Evolutionary conservation across 2,329 filamentous ascomycete species (phyloP), one percentile per base, ranked within the genome.

Genomic region (Aspergillus sp.): DNA sequence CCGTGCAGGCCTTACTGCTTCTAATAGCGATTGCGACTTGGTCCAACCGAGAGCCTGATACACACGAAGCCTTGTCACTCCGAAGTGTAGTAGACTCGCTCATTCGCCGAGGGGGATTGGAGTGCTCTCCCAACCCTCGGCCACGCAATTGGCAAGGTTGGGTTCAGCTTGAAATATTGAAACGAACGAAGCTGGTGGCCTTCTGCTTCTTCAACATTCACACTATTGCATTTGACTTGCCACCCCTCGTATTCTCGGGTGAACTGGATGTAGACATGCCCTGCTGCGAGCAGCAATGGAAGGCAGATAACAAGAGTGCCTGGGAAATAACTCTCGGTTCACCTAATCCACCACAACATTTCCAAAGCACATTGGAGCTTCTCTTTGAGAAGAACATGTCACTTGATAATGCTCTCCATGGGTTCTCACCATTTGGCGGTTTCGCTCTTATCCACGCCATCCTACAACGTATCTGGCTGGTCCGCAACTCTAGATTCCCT

Each of bases 121-220:
- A 1, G 67, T 83, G 3, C 77, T 79, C 46, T 77, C 83, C 31
- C 76, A 78, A 1, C 74, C 84, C 38, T 0, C 71, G 84, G 31
- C 36, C 41, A 8, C n/a, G n/a, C n/a, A n/a, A n/a, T n/a, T 56
- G 53, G 51, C 32, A 13, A 12, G 27, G 19, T 2, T 56, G 49
- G 53, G 41, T 51, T 9, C 9, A 32, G 30, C 33, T 39, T 13
- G 49, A 56, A 29, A 37, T 49, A 4, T 38, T 39, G 7, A 39
- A 43, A 28, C 45, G 53, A 40, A 54, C 53, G 1, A 29, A 49
- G 13, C 35, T 45, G 13, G 48, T 47, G 8, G 44, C 51, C 2
- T 56, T 51, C 36, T 44, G 46, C 29, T 48, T 54, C 13, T 44
- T 52, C 28, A 47, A 47, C 10, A 40, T 56, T 13, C 51, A 54